Evolutionary conservation across 164 flowering plant genomes (phyloP).

Genomic region (Dillenia turbinata): DNA sequence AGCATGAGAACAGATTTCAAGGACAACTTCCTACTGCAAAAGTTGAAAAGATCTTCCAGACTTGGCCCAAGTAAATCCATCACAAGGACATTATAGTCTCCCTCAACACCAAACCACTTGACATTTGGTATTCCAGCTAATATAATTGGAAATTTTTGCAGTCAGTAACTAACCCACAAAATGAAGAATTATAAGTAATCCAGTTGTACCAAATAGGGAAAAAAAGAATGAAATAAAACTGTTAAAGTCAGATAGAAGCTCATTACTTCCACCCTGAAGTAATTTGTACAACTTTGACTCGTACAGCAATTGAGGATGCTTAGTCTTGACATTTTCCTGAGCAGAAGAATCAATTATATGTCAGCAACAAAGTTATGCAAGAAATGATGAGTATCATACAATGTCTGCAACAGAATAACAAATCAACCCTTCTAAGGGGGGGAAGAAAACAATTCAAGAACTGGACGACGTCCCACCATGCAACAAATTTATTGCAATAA

Average conservation of each 20-base stretch:
- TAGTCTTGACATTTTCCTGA: slow-evolving; percentile 76
- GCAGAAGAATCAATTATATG: slow-evolving; percentile 9
- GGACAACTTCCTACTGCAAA: slow-evolving; percentile 67
- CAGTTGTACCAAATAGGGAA: slow-evolving; percentile 3
- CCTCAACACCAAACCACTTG: slow-evolving; percentile 75
- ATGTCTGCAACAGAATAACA: no score
- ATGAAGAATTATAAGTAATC: neutral
- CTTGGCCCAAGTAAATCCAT: slow-evolving; percentile 80
- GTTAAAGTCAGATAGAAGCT: slow-evolving; percentile 1
- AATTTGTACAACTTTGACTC: slow-evolving; percentile 67
- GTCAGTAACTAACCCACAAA: slow-evolving; percentile 6
- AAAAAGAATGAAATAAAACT: neutral
- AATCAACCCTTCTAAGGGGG: no score
- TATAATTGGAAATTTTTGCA: no score
- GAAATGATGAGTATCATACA: no score
- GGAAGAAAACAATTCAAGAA: no score
- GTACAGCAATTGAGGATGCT: slow-evolving; percentile 69
- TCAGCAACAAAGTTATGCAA: neutral
- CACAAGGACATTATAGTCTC: slow-evolving; percentile 76
- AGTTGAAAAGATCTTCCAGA: slow-evolving; percentile 72
- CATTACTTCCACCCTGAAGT: slow-evolving; percentile 77
- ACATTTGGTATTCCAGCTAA: slow-evolving; percentile 70
- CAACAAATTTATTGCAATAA: no score
- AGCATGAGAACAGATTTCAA: slow-evolving; percentile 77
- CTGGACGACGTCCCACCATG: no score